A percentile compares a stretch with the other conserved stretches of the same genome.
phyloP scores from a whole-genome alignment of 306 rosid genomes.

The Malus orientalis region DNA sequence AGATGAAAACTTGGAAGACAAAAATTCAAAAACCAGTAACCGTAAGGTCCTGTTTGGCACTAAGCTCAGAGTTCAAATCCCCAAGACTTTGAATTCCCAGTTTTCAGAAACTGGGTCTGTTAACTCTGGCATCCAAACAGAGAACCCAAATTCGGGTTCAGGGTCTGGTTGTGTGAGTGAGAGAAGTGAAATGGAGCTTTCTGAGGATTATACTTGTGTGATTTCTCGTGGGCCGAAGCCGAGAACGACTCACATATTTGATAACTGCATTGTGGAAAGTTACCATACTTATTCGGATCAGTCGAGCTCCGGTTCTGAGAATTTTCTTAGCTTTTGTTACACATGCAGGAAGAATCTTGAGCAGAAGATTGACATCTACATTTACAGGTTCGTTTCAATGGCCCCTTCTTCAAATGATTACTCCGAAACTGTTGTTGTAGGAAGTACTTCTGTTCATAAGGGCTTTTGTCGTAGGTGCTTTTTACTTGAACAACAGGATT shows the following conservation, averaged over 20 bases:
- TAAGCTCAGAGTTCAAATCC: constrained; percentile 56
- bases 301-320: constrained; percentile 6
- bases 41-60: constrained; percentile 44
- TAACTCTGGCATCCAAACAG: constrained; percentile 22
- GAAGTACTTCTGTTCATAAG: not conserved
- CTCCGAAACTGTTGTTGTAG: not conserved
- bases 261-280: constrained; percentile 59
- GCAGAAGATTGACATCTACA: constrained; percentile 69
- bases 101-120: constrained; percentile 15
- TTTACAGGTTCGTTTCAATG: constrained; percentile 46
- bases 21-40: constrained; percentile 10
- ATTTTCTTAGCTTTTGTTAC: constrained; percentile 71
- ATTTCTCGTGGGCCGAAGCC: constrained; percentile 69
- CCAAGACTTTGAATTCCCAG: constrained; percentile 27
- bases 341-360: constrained; percentile 79
- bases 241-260: constrained; percentile 73
- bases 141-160: constrained; percentile 2
- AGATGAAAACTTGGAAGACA: constrained; percentile 20
- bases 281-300: constrained; percentile 19
- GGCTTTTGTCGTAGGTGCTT: not conserved
- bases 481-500: not conserved
- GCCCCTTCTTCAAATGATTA: not conserved
- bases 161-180: constrained; percentile 22
- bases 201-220: constrained; percentile 83
- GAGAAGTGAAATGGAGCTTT: constrained; percentile 58